These are phyloP conservation scores for Porcisia deanei DNA, from an alignment of 208 protist genomes.

Conservation along the genomic window DNA sequence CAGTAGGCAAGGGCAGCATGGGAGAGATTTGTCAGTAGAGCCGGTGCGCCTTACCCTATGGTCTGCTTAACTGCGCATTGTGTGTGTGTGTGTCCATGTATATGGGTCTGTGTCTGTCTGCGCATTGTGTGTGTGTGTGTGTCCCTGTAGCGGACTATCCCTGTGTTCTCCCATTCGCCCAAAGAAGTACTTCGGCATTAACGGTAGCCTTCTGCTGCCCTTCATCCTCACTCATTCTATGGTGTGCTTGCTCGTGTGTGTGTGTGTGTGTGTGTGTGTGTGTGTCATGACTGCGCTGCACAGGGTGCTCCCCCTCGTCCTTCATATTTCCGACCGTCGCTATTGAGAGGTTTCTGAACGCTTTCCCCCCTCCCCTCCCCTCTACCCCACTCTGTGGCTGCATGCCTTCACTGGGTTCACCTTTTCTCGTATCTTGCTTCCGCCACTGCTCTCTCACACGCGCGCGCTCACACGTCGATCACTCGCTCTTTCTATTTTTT, in stretches of 20 bases:
- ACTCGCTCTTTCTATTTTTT: not conserved
- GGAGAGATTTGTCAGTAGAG: not conserved
- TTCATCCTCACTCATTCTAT: not conserved
- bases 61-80: not conserved
- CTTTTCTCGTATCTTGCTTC: not conserved
- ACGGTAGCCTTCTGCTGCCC: not conserved
- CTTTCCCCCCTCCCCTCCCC: not conserved
- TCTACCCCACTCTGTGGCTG: not conserved
- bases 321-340: not conserved
- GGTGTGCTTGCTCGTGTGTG: not conserved
- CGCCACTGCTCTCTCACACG: not conserved
- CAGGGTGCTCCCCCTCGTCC: not conserved
- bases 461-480: not conserved
- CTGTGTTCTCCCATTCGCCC: not conserved
- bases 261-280: not conserved
- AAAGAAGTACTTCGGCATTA: too few relatives aligned
- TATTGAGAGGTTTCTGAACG: not conserved
- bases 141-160: not conserved
- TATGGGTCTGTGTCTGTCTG: not conserved
- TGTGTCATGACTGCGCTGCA: not conserved
- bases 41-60: not conserved
- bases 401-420: not conserved
- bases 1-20: not conserved
- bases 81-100: slow-evolving; percentile 4
- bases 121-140: not conserved